phyloP scores from a whole-genome alignment of 331 rosid genomes.

The Rhamnella rubrinervis region DNA sequence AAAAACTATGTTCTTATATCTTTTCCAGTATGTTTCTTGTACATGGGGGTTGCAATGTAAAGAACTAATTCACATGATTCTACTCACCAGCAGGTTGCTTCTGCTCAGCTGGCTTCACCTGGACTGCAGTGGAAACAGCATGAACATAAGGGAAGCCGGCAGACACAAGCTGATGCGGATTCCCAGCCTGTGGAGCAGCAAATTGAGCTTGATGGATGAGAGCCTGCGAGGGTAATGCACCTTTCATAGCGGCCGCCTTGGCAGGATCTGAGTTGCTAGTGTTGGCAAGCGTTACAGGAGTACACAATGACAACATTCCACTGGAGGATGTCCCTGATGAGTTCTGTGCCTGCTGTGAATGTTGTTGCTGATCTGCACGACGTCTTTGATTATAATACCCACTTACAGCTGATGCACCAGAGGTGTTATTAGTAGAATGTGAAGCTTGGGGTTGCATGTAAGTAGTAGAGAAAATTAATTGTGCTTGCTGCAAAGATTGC shows the following conservation, averaged over 20 bases:
- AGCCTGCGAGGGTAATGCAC: slow-evolving; percentile 53
- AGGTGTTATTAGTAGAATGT: slow-evolving; percentile 49
- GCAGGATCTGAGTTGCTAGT: slow-evolving; percentile 48
- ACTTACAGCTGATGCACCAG: slow-evolving; percentile 43
- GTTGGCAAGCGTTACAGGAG: slow-evolving; percentile 36
- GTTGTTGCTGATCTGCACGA: slow-evolving; percentile 65
- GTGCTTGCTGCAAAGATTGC: slow-evolving; percentile 67
- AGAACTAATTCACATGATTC: slow-evolving; percentile 29
- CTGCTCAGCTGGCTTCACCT: slow-evolving; percentile 86
- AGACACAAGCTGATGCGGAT: slow-evolving; percentile 57
- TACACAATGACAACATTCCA: slow-evolving; percentile 57
- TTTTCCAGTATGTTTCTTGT: neutral
- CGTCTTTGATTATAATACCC: slow-evolving; percentile 63
- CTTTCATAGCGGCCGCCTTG: slow-evolving; percentile 55
- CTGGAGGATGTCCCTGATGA: slow-evolving; percentile 57
- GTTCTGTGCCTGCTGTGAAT: slow-evolving; percentile 42
- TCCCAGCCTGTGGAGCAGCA: slow-evolving; percentile 62
- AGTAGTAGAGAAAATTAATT: slow-evolving; percentile 48
- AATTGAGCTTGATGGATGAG: slow-evolving; percentile 63
- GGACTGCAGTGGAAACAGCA: slow-evolving; percentile 57
- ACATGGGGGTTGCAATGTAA: slow-evolving; percentile 27
- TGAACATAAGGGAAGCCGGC: slow-evolving; percentile 60
- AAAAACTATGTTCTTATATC: neutral
- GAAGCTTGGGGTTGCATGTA: slow-evolving; percentile 53
- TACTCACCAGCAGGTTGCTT: slow-evolving; percentile 99